Base-by-base conservation (phyloP, 2,329 filamentous ascomycete genomes). In the Fusarium sp. region DNA sequence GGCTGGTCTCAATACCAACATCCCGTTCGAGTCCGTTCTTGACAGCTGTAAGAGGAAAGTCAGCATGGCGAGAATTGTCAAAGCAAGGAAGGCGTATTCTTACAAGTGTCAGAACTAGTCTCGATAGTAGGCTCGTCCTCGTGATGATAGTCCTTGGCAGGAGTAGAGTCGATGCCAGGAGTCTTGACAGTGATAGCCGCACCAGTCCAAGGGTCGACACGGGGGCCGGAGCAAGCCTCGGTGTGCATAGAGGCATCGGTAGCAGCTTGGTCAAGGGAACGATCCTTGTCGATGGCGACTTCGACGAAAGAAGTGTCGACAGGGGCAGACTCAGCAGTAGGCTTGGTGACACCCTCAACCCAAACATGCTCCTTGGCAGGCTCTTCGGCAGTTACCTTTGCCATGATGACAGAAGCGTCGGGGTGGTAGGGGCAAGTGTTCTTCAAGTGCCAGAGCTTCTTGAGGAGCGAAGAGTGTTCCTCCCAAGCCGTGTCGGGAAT, bases 1-100 rank as follows among this genome's bases (percentile, higher is more conserved):
- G 53, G 21, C 69, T 72, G 12, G 66, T 48, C 6, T 56, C 26
- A 18, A 72, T 13, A 1, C 66, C 69, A 2, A 65, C 58, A 1
- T 45, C 55, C 3, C 42, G 11, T 10, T 58, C 45, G 2, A 65
- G 41, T 2, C 54, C 34, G 19, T 52, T 43, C 23, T 57, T 53
- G 26, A 28, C 30, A n/a, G 6, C 67, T 71, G 7, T 4, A 6
- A 8, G 19, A 8, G 4, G 6, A 52, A 39, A 12, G n/a, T 71
- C 25, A 70, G 63, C 7, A 52, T 7, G 10, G 3, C 6, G 6
- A 14, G 12, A 19, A 26, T 21, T 8, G 4, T 10, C 2, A 14
- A 11, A 12, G 1, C 3, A 19, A 7, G 4, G n/a, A 14, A 6
- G 3, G 4, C 7, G 2, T 26, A 8, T 21, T 5, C 42, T 52